phyloP scores from a whole-genome alignment of 169 alveolate genomes.

The Blepharisma undulans region DNA sequence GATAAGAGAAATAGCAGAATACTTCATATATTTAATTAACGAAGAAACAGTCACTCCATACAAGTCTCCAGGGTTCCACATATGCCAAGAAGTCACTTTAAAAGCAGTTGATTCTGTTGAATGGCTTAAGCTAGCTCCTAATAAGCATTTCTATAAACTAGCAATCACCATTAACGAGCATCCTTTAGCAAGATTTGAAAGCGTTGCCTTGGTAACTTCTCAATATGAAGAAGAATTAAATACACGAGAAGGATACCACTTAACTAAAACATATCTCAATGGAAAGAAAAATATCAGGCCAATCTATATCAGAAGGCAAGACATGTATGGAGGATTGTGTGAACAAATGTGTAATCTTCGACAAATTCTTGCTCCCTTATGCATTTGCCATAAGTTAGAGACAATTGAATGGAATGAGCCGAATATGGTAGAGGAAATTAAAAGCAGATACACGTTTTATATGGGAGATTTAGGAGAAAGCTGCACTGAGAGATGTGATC shows the following conservation, averaged over 20 bases:
- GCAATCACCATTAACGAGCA: not conserved
- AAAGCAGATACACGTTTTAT: not conserved
- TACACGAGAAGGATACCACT: not conserved
- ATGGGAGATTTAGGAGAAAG: not conserved
- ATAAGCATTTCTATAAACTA: not conserved
- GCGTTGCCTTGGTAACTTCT: not conserved
- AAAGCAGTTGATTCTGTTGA: not conserved
- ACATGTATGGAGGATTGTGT: conserved; percentile 31
- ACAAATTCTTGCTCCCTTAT: not conserved
- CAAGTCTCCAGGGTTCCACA: not conserved
- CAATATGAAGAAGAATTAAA: not conserved
- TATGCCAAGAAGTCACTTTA: not conserved
- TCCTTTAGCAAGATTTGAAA: conserved; percentile 1
- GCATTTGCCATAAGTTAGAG: conserved; percentile 9
- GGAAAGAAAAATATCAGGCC: not conserved
- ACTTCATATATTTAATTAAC: not conserved
- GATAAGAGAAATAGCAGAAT: not conserved
- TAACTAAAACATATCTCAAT: not conserved
- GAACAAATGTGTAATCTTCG: not conserved
- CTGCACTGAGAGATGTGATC: not conserved
- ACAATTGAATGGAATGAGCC: not conserved
- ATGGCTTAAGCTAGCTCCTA: not conserved
- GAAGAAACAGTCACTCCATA: not conserved
- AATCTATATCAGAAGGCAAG: conserved; percentile 25
- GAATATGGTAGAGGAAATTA: not conserved